These are phyloP conservation scores for Verbena officinalis DNA, from an alignment of 257 asterid species.

Conservation along the genomic window DNA sequence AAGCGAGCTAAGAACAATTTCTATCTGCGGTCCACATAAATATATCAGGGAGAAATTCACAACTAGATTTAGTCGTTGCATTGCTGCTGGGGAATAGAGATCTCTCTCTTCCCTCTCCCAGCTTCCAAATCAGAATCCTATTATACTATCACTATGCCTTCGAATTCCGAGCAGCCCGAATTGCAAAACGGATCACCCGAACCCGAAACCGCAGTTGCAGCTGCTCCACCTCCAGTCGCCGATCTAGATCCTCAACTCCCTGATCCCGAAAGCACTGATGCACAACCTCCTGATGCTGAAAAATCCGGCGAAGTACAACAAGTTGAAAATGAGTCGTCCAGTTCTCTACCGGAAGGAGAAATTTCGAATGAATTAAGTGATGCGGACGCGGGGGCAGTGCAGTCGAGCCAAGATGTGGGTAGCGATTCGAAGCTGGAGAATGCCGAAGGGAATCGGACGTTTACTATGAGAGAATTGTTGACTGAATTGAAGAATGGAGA, in stretches of 20 bases:
- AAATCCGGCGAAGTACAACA: slow-evolving; percentile 42
- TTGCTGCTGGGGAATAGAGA: slow-evolving; percentile 27
- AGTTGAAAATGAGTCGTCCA: slow-evolving; percentile 39
- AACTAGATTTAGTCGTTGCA: slow-evolving; percentile 31
- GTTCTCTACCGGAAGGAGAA: slow-evolving; percentile 38
- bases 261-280: slow-evolving; percentile 38
- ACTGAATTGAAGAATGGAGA: slow-evolving; percentile 86
- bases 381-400: slow-evolving; percentile 35
- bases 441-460: slow-evolving; percentile 74
- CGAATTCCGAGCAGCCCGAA: slow-evolving; percentile 47
- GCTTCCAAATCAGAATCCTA: slow-evolving; percentile 34
- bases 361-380: slow-evolving; percentile 39
- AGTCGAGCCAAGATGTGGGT: slow-evolving; percentile 36
- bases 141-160: slow-evolving; percentile 39
- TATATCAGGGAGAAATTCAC: slow-evolving; percentile 19
- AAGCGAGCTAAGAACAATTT: neutral
- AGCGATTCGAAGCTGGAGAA: slow-evolving; percentile 45
- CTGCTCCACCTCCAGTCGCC: slow-evolving; percentile 35
- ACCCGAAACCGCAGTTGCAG: slow-evolving; percentile 31
- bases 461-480: slow-evolving; percentile 94
- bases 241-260: slow-evolving; percentile 56
- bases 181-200: slow-evolving; percentile 44
- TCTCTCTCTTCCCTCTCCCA: slow-evolving; percentile 32
- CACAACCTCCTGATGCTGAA: slow-evolving; percentile 41
- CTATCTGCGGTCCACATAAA: neutral